Evolutionary conservation across 2,329 filamentous ascomycete species (phyloP).

Genomic region (Periconia macrospinosa): DNA sequence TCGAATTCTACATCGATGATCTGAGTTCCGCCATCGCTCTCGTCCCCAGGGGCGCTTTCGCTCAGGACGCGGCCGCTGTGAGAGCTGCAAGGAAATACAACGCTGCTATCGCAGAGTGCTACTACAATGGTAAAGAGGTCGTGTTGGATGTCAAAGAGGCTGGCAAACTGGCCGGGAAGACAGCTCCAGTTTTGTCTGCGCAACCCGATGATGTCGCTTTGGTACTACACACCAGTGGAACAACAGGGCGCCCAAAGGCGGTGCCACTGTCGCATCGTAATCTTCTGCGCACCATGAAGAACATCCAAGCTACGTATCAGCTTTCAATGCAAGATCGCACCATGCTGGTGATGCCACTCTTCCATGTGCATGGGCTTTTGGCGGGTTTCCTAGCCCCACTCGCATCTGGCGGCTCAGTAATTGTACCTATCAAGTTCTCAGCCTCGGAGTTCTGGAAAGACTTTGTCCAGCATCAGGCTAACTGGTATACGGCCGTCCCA

Average conservation of each 20-base stretch:
- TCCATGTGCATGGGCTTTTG: conserved; percentile 87
- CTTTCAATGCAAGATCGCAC: conserved; percentile 73
- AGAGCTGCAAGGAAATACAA: conserved; percentile 77
- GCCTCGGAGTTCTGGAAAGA: conserved; percentile 81
- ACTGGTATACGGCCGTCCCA: conserved; percentile 92
- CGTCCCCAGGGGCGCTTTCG: conserved; percentile 71
- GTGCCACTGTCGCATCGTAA: conserved; percentile 79
- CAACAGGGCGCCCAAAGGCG: conserved; percentile 82
- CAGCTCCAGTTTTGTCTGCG: conserved; percentile 55
- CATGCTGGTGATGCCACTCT: conserved; percentile 86
- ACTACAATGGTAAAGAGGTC: conserved; percentile 73
- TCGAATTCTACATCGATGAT: conserved; percentile 91
- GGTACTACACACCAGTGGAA: conserved; percentile 82
- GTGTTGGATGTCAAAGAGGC: conserved; percentile 76
- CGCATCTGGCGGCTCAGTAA: conserved; percentile 73
- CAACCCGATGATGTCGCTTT: conserved; percentile 79
- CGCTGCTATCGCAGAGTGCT: conserved; percentile 84
- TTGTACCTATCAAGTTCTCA: conserved; percentile 79
- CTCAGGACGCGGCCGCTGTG: conserved; percentile 69
- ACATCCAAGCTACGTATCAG: conserved; percentile 77
- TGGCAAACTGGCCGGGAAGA: conserved; percentile 64
- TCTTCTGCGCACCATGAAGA: conserved; percentile 79
- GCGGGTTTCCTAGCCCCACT: conserved; percentile 80
- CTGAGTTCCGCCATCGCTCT: conserved; percentile 77
- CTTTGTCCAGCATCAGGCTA: conserved; percentile 73